Percentiles rank a stretch among this genome's conserved stretches.
These are phyloP conservation scores for Blastomyces parvus DNA, from an alignment of 2,329 filamentous ascomycete species.

Conservation along the genomic window DNA sequence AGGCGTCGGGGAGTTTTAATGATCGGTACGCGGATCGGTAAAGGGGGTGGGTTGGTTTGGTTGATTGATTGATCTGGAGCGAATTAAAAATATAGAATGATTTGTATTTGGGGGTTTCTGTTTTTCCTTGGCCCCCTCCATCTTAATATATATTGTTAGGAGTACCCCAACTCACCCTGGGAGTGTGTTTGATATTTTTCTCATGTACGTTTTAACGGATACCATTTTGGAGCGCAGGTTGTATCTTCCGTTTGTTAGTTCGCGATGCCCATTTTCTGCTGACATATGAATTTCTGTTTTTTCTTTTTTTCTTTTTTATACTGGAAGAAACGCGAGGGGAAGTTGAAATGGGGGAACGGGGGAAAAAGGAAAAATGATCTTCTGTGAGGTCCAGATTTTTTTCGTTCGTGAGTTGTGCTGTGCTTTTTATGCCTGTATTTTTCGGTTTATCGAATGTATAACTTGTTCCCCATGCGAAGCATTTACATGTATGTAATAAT, in stretches of 20 bases:
- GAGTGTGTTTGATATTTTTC: not conserved
- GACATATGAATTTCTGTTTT: not conserved
- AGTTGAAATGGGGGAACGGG: too few relatives aligned
- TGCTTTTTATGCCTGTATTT: too few relatives aligned
- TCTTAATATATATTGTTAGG: not conserved
- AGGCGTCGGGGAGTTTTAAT: not conserved
- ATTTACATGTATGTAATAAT: too few relatives aligned
- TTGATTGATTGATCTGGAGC: not conserved
- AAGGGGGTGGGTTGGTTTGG: not conserved
- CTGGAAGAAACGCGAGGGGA: too few relatives aligned
- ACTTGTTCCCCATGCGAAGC: too few relatives aligned
- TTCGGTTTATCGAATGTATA: too few relatives aligned
- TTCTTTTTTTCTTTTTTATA: too few relatives aligned
- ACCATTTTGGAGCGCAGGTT: not conserved
- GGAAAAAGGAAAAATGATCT: too few relatives aligned
- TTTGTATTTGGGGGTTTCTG: not conserved
- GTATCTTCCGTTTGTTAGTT: too few relatives aligned
- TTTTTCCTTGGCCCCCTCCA: not conserved
- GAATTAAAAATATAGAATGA: not conserved
- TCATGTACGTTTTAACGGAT: not conserved
- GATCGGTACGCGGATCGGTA: constrained; percentile 9
- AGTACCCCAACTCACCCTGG: too few relatives aligned
- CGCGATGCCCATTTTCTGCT: not conserved
- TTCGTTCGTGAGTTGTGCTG: too few relatives aligned
- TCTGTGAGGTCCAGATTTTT: too few relatives aligned